These are phyloP conservation scores for Mortierella sp. DNA, from an alignment of 371 early-diverging fungal species.

Conservation along the genomic window DNA sequence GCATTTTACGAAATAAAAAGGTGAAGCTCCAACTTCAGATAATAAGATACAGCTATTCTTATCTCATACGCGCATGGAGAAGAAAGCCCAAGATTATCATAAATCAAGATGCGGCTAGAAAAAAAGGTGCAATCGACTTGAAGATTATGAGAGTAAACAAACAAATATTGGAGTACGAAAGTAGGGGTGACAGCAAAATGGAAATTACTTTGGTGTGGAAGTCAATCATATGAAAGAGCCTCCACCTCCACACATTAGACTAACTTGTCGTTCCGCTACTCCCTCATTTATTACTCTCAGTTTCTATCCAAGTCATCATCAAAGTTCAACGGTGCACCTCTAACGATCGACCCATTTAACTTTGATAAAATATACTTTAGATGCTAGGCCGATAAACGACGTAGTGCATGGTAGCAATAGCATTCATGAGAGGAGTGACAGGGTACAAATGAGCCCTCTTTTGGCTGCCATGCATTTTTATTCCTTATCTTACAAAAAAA, in stretches of 20 bases:
- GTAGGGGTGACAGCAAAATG: background rate
- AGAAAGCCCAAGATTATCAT: background rate
- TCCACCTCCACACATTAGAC: too few relatives aligned
- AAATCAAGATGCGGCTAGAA: background rate
- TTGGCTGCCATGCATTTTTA: background rate
- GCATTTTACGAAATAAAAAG: too few relatives aligned
- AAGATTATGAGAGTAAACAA: conserved; percentile 2
- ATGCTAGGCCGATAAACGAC: background rate
- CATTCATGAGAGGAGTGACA: too few relatives aligned
- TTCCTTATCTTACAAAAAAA: background rate
- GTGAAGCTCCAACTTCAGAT: too few relatives aligned
- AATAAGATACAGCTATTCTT: too few relatives aligned
- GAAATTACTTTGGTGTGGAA: background rate
- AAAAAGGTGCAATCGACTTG: background rate
- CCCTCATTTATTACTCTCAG: too few relatives aligned
- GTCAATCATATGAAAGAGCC: too few relatives aligned
- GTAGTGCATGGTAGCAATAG: too few relatives aligned
- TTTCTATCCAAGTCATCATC: too few relatives aligned
- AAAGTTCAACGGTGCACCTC: too few relatives aligned
- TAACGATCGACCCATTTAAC: too few relatives aligned
- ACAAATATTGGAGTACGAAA: background rate
- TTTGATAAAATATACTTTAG: background rate
- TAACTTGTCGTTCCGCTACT: too few relatives aligned
- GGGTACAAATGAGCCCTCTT: background rate
- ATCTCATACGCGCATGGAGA: background rate